Conservation (phyloP, 495 filamentous ascomycete genomes). For the Aspergillus carlsbadensis region DNA sequence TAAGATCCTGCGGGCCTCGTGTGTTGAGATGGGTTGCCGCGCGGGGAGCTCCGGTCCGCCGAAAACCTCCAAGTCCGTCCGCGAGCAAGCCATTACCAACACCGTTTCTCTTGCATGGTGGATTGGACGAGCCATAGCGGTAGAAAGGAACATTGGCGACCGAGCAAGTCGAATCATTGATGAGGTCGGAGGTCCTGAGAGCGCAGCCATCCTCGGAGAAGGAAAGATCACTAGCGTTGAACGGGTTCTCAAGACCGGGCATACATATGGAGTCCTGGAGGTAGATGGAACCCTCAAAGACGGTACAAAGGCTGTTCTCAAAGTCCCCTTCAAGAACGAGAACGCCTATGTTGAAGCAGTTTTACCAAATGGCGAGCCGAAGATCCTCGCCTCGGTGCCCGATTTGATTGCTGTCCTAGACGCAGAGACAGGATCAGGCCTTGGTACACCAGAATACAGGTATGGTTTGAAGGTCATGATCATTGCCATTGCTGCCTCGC, state of each 20-base stretch:
- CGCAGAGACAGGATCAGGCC: constrained; percentile 55
- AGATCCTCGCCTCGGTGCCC: constrained; percentile 56
- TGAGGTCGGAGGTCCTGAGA: constrained; percentile 51
- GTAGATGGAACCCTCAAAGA: constrained; percentile 50
- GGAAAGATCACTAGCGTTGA: constrained; percentile 62
- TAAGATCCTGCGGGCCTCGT: constrained; percentile 29
- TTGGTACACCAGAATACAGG: constrained; percentile 61
- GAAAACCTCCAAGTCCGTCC: constrained; percentile 25
- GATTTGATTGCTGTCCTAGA: constrained; percentile 63
- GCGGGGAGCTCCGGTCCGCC: constrained; percentile 33
- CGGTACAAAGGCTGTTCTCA: constrained; percentile 32
- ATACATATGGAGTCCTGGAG: constrained; percentile 33
- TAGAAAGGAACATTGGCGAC: constrained; percentile 44
- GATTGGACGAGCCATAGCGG: constrained; percentile 50
- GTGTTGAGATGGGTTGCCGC: constrained; percentile 33
- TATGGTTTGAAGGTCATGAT: constrained; percentile 59
- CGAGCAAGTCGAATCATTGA: constrained; percentile 55
- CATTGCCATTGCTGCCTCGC: constrained; percentile 55
- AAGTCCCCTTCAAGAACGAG: constrained; percentile 62
- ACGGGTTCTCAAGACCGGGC: constrained; percentile 38
- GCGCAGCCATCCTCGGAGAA: constrained; percentile 54
- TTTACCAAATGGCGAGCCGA: constrained; percentile 31
- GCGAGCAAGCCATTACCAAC: constrained; percentile 33
- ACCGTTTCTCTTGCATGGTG: constrained; percentile 45
- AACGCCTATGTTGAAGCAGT: constrained; percentile 54